These are phyloP conservation scores for Thermomucor indicae-seudaticae DNA, from an alignment of 371 early-diverging fungal genomes.

Conservation along the genomic window DNA sequence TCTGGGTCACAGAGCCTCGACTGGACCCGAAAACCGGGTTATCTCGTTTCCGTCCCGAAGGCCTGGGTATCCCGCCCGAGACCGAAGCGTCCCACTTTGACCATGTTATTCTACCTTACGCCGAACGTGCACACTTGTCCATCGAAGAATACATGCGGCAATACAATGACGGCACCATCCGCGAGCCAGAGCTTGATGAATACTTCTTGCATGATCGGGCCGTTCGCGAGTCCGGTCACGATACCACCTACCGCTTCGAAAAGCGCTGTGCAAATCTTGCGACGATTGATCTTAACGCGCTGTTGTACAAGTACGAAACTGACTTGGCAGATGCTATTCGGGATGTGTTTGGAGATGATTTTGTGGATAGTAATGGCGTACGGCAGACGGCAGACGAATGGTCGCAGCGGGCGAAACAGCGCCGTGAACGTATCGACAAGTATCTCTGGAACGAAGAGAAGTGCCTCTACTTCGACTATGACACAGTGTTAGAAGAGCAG, in stretches of 20 bases:
- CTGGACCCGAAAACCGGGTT: constrained; percentile 68
- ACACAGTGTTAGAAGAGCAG: constrained; percentile 35
- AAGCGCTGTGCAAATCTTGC: constrained; percentile 80
- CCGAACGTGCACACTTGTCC: constrained; percentile 53
- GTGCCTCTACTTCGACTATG: constrained; percentile 51
- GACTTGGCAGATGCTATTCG: constrained; percentile 49
- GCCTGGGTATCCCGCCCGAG: constrained; percentile 91
- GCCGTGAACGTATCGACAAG: constrained; percentile 46
- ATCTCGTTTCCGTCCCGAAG: constrained; percentile 76
- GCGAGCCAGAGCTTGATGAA: constrained; percentile 76
- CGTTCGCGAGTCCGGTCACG: constrained; percentile 92
- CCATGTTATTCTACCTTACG: constrained; percentile 78
- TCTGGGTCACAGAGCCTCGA: constrained; percentile 82
- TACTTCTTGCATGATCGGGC: constrained; percentile 94
- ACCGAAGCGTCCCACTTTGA: constrained; percentile 89
- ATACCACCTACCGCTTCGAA: constrained; percentile 90
- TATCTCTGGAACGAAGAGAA: constrained; percentile 56
- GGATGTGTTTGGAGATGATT: constrained; percentile 45
- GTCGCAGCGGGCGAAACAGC: constrained; percentile 31
- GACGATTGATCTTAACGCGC: constrained; percentile 82
- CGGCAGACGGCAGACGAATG: constrained; percentile 30
- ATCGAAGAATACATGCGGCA: constrained; percentile 58
- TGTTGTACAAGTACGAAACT: constrained; percentile 87
- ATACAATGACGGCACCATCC: constrained; percentile 59
- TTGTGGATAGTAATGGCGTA: constrained; percentile 25